Evolutionary conservation across 2,329 filamentous ascomycete genomes (phyloP), one percentile per base, ranked within the genome.

Genomic region (Dactylellina parvicollis): DNA sequence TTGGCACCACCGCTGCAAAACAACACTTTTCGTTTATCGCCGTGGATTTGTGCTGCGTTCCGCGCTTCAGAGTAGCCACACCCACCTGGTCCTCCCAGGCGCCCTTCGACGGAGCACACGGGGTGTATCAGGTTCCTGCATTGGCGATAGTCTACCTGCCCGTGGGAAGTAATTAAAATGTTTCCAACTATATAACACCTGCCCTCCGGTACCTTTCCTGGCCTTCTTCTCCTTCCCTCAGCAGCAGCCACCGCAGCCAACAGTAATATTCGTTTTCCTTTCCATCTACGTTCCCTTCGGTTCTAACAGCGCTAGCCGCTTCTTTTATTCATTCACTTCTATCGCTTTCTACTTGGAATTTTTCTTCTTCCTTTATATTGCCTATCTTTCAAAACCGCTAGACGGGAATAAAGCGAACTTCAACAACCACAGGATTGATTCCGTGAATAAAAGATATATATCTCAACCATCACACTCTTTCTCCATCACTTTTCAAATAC

Each of bases 391-490:
- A 57, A 65, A 65, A 72, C 67, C 67, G 67, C 67, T 60, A 72
- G 67, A 72, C 67, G 67, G 67, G 66, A 64, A n/a, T n/a, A n/a
- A 72, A 55, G 47, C 59, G 62, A 67, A 67, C 52, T 67, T 57
- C 42, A 72, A 64, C 18, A 72, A n/a, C n/a, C 36, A 65, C 59
- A 64, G 67, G 67, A 72, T 72, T 65, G 59, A 72, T 72, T 72
- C 67, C 59, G 62, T 57, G 50, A 42, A 57, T 52, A 64, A 28
- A 36, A 56, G 18, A 65, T 22, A 50, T n/a, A 50, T 44, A 38
- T 28, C 42, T 34, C 49, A 36, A 47, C 36, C 52, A 46, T 56
- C 52, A 40, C 18, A 52, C 47, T 36, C 40, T 47, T 42, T 38
- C 10, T 34, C 12, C 26, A 42, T 38, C 20, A 52, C 10, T 52